Evolutionary conservation across 306 rosid genomes (phyloP), one percentile per base, ranked within the genome.

Genomic region (Medicago lupulina): DNA sequence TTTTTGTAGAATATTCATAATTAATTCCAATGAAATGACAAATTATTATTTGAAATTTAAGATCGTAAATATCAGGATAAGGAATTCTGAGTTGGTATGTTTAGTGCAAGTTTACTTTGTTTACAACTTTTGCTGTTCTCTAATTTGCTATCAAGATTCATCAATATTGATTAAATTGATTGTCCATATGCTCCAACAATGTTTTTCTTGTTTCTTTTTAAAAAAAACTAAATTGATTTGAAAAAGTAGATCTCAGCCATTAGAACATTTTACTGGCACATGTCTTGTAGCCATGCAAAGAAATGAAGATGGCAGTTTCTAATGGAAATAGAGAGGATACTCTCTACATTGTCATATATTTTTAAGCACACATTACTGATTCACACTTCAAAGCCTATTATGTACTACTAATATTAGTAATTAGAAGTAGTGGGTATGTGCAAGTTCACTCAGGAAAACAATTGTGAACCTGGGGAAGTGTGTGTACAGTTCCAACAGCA

Each of bases 401-500:
- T 50, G 57, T 50, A n/a, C 8, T 49, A 14, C 55, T n/a, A 50
- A 2, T 28, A 28, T 4, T 0, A 28, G 31, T 28, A 50, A 11
- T 13, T 4, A 4, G 13, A 14, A 13, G 23, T 7, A 53, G 60
- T 16, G 60, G 1, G 14, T 36, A 61, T 28, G 19, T 31, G 23
- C 49, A 38, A 64, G 28, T 10, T 39, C 3, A 64, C 60, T 78
- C 81, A 80, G 70, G 63, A 36, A 66, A 80, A 72, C 73, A 65
- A 57, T 51, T 67, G 40, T 18, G 49, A 43, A 51, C 55, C 62
- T 39, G 84, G 67, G 17, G 46, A 10, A 46, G 34, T 53, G 51
- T 74, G 65, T 2, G 25, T 39, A 34, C 75, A 71, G 55, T 71
- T 69, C 85, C 86, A 63, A 77, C 76, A 49, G 81, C 90, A 46